phyloP scores from a whole-genome alignment of 208 protist species.

The Trypanosoma lewisi region DNA sequence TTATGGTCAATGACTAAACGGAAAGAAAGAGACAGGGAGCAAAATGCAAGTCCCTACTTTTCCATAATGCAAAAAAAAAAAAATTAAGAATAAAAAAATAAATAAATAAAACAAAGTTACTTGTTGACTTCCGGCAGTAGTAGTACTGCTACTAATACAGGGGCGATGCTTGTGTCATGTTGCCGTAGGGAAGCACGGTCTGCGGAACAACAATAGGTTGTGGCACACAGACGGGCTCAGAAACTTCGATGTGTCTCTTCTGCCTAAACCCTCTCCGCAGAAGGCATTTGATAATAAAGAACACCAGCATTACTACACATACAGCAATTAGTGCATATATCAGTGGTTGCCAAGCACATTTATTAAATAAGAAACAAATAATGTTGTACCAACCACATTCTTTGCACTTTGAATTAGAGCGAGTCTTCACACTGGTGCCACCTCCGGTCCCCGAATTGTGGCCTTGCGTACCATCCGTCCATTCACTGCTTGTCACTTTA shows the following conservation, averaged over 20 bases:
- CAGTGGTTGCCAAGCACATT: slow-evolving; percentile 27
- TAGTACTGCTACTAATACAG: no score
- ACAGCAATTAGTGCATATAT: slow-evolving; percentile 14
- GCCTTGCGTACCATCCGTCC: slow-evolving; percentile 62
- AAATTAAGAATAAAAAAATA: slow-evolving; percentile 12
- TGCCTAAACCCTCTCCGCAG: neutral
- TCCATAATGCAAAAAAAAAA: slow-evolving; percentile 9
- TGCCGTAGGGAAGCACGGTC: neutral
- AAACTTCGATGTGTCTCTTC: neutral
- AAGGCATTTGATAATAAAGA: neutral
- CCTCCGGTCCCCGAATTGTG: slow-evolving; percentile 32
- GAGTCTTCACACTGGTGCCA: slow-evolving; percentile 40
- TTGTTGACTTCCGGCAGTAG: neutral
- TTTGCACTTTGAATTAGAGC: slow-evolving; percentile 20
- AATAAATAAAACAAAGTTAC: neutral
- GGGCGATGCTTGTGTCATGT: no score
- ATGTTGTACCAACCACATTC: slow-evolving; percentile 29
- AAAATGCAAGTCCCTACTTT: neutral
- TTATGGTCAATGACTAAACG: neutral
- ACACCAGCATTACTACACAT: neutral
- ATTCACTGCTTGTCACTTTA: slow-evolving; percentile 24
- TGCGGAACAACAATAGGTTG: neutral
- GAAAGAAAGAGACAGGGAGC: neutral
- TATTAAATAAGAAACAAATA: slow-evolving; percentile 17
- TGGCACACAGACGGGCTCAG: no score